Base-by-base conservation (phyloP, 2,329 filamentous ascomycete genomes). In the Phoma sp. region DNA sequence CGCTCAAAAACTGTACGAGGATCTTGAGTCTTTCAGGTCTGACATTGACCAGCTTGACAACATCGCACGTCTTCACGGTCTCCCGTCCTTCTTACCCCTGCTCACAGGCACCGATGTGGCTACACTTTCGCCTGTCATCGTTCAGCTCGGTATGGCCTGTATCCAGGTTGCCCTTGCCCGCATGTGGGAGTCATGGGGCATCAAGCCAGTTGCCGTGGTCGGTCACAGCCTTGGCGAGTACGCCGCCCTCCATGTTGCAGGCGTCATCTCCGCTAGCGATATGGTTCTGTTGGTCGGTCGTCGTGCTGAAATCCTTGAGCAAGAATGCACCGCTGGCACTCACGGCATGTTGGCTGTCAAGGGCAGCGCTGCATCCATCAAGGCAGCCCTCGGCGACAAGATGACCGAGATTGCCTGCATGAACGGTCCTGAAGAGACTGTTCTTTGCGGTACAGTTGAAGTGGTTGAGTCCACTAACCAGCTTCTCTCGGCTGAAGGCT, bases 361-460 rank as follows among this genome's bases (percentile, higher is more conserved):
- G 71, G 78, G 76, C 42, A 78, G 74, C 47, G 76, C 65, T 38
- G 79, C 85, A 24, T 77, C 81, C 4, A 83, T 86, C 54, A 79
- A 75, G 39, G 79, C 82, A 23, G 80, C 80, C 46, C 73, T 82
- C 55, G 79, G 85, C 14, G 69, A 71, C 51, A 77, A 78, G 60
- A 79, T 79, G 64, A 75, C 75, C 30, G 81, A 84, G 62, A 75
- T 86, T 56, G 88, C 90, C 13, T 95, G 91, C 77, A 83, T 91
- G 70, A 96, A 96, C 63, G 86, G 88, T 0, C 86, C 87, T 0
- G 80, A 85, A 45, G 89, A 91, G 69, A 92, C 87, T 8, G 91
- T 95, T 2, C 79, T 95, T n/a, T 85, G 84, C 57, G 84, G 83
- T 13, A 82, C 81, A 49, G 81, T 84, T 44, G 79, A 85, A 35